Conservation (phyloP, 2,329 filamentous ascomycete genomes). For the Xylariaceae sp. region DNA sequence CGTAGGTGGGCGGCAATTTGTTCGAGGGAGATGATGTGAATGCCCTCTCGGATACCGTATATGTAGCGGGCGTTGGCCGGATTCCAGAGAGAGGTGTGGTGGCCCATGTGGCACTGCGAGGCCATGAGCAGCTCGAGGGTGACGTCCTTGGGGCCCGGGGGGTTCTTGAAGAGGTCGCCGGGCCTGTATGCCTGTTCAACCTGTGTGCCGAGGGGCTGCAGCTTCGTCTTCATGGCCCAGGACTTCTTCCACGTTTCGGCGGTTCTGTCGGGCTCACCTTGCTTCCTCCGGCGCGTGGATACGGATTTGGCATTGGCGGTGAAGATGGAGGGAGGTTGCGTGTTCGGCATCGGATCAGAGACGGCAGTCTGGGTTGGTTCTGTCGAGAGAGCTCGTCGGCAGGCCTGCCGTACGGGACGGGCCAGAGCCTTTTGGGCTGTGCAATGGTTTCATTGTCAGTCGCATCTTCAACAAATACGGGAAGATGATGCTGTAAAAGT, state of each 20-base stretch:
- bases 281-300: constrained; percentile 19
- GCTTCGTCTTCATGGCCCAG: constrained; percentile 43
- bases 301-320: constrained; percentile 17
- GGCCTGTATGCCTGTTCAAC: constrained; percentile 62
- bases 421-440: constrained; percentile 54
- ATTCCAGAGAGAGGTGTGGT: constrained; percentile 90
- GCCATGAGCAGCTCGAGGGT: constrained; percentile 89
- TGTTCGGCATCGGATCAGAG: constrained; percentile 21
- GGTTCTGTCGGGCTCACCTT: constrained; percentile 28
- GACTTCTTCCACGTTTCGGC: constrained; percentile 37
- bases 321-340: constrained; percentile 26
- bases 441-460: constrained; percentile 19
- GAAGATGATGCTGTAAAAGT: not conserved
- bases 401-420: constrained; percentile 37
- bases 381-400: constrained; percentile 41
- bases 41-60: constrained; percentile 80
- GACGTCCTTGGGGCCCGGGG: constrained; percentile 74
- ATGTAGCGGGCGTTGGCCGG: constrained; percentile 93
- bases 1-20: constrained; percentile 83
- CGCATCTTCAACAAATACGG: not conserved
- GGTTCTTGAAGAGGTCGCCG: constrained; percentile 64
- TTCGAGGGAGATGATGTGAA: constrained; percentile 93
- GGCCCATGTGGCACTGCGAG: constrained; percentile 83
- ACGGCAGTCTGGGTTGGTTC: constrained; percentile 27
- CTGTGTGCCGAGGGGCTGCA: constrained; percentile 47